Evolutionary conservation across 2,329 filamentous ascomycete genomes (phyloP).

Genomic region (Alternaria rosae): DNA sequence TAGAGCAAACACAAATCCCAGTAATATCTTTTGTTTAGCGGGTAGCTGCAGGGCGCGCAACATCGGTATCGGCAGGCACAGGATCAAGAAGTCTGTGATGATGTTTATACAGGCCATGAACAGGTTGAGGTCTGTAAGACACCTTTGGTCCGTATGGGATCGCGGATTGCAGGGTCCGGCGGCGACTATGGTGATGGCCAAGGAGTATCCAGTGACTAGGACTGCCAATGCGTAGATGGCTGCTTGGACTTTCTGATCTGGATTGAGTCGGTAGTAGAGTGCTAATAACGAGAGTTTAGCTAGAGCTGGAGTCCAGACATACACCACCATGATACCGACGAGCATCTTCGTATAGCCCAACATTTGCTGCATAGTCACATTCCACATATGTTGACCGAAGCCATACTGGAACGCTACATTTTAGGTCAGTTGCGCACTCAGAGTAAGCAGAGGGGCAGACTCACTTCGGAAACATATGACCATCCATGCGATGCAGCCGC

Average conservation of each 20-base stretch:
- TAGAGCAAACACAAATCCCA: constrained; percentile 39
- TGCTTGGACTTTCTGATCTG: constrained; percentile 13
- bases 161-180: constrained; percentile 27
- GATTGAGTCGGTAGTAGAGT: constrained; percentile 28
- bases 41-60: constrained; percentile 33
- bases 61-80: constrained; percentile 37
- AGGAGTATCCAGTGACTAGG: constrained; percentile 24
- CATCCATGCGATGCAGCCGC: constrained; percentile 27
- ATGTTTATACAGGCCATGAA: constrained; percentile 42
- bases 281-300: constrained; percentile 29
- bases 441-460: background rate
- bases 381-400: constrained; percentile 29
- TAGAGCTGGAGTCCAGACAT: constrained; percentile 32
- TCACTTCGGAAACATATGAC: constrained; percentile 18
- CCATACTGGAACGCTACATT: constrained; percentile 25
- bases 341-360: constrained; percentile 19
- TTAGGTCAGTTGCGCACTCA: background rate
- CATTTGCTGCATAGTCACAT: constrained; percentile 18
- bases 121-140: constrained; percentile 27
- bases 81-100: constrained; percentile 45
- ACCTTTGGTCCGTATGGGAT: constrained; percentile 17
- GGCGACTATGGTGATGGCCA: constrained; percentile 26
- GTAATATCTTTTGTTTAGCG: constrained; percentile 36
- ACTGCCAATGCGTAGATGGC: constrained; percentile 21
- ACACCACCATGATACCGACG: constrained; percentile 23